phyloP scores from a whole-genome alignment of 768 basidiomycete genomes.

The Sporobolomyces pararoseus region DNA sequence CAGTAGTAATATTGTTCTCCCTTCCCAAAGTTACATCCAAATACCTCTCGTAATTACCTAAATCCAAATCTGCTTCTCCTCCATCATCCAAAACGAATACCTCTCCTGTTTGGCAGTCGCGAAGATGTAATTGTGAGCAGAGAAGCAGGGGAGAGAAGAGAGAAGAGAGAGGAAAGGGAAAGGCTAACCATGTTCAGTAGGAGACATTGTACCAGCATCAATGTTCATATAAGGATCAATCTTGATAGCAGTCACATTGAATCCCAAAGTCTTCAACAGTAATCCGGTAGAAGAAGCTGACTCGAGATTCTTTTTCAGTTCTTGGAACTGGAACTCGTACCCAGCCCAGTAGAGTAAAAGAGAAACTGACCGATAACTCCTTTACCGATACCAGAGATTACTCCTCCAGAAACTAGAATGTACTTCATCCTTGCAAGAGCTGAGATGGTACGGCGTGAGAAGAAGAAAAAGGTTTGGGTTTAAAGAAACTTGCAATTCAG shows the following conservation, averaged over 20 bases:
- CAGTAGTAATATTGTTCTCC: conserved; percentile 98
- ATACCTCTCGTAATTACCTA: conserved; percentile 98
- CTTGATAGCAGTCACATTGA: conserved; percentile 98
- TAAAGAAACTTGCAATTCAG: no score
- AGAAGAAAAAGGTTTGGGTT: neutral
- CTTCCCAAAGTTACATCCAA: conserved; percentile 86
- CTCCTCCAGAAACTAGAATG: conserved; percentile 92
- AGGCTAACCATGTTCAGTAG: conserved; percentile 82
- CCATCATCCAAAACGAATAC: conserved; percentile 98
- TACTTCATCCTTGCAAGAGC: conserved; percentile 68
- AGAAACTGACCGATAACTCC: conserved; percentile 80
- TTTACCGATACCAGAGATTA: conserved; percentile 98
- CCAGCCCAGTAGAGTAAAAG: conserved; percentile 4
- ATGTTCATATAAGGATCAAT: conserved; percentile 99
- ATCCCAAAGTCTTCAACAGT: conserved; percentile 85
- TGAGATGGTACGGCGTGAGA: no score
- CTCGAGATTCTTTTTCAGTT: conserved; percentile 36
- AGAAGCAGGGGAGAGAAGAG: neutral
- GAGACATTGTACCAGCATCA: conserved; percentile 97
- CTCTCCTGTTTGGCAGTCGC: conserved; percentile 77
- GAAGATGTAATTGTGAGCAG: no score
- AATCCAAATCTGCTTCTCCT: conserved; percentile 93
- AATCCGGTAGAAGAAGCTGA: conserved; percentile 93
- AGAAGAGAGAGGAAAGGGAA: conserved; percentile 9
- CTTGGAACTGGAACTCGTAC: no score